Evolutionary conservation across 305 asterid genomes (phyloP).

Genomic region (Rubia tinctorum): DNA sequence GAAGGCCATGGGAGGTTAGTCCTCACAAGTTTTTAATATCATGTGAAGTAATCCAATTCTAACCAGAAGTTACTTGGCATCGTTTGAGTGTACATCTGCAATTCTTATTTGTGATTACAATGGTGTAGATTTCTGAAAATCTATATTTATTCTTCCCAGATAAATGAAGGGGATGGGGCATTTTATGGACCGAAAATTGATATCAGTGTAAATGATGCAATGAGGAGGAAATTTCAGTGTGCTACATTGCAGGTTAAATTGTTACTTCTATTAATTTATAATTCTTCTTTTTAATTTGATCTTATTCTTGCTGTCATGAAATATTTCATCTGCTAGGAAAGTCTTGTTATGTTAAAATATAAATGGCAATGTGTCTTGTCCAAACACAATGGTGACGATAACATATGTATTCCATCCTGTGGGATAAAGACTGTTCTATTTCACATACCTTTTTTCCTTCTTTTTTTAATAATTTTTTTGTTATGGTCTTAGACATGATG

Average conservation of each 20-base stretch:
- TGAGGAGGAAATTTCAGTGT: constrained; percentile 96
- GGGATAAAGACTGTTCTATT: no score
- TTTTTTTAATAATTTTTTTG: no score
- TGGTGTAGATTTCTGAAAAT: constrained; percentile 11
- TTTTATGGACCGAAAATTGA: constrained; percentile 99
- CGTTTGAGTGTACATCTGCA: not conserved
- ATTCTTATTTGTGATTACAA: not conserved
- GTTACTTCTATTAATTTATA: constrained; percentile 12
- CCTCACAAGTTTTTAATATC: not conserved
- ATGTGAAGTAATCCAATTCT: not conserved
- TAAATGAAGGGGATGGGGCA: constrained; percentile 98
- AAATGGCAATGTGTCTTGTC: not conserved
- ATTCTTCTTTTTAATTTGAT: not conserved
- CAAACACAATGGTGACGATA: no score
- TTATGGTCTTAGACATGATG: not conserved
- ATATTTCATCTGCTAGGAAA: not conserved
- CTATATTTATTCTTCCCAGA: constrained; percentile 36
- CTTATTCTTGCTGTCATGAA: not conserved
- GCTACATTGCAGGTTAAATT: constrained; percentile 89
- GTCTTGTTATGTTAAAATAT: not conserved
- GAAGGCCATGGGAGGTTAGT: constrained; percentile 92
- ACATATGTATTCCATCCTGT: no score
- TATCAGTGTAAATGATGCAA: constrained; percentile 94
- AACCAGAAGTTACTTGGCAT: not conserved
- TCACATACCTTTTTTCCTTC: no score